phyloP scores from a whole-genome alignment of 306 rosid genomes.

The Rosa chinensis region DNA sequence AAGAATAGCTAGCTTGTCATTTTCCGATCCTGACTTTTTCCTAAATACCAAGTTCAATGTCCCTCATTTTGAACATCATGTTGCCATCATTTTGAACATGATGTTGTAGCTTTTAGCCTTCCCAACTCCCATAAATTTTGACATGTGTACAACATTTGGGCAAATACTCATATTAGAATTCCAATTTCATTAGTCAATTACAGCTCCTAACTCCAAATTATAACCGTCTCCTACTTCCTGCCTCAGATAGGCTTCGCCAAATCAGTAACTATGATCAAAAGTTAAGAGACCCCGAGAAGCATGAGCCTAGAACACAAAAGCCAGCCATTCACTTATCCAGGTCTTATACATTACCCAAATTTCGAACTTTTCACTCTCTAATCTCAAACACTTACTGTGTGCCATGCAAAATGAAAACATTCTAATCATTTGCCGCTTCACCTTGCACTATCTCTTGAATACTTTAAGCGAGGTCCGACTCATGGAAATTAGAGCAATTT shows the following conservation, averaged over 20 bases:
- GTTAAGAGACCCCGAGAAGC: not conserved
- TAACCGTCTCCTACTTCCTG: not conserved
- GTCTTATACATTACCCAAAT: constrained; percentile 14
- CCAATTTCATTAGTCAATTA: not conserved
- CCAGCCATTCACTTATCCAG: not conserved
- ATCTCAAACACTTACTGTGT: not conserved
- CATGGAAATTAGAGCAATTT: too few relatives aligned
- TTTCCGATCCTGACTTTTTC: not conserved
- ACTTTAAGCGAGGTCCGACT: too few relatives aligned
- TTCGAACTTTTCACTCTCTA: not conserved
- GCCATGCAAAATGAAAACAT: too few relatives aligned
- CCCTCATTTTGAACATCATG: too few relatives aligned
- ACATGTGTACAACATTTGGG: not conserved
- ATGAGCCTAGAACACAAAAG: not conserved
- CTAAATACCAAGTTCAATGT: not conserved
- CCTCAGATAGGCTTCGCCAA: constrained; percentile 2
- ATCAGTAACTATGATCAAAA: not conserved
- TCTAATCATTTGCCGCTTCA: too few relatives aligned
- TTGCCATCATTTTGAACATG: not conserved
- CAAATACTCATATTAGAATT: not conserved
- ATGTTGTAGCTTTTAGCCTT: not conserved
- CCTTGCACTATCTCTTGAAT: too few relatives aligned
- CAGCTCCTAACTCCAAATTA: constrained; percentile 12
- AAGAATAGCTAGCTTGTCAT: not conserved
- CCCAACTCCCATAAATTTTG: not conserved